Base-by-base conservation (phyloP, 1,284 basidiomycete species). In the Fomitiporia mediterranea region DNA sequence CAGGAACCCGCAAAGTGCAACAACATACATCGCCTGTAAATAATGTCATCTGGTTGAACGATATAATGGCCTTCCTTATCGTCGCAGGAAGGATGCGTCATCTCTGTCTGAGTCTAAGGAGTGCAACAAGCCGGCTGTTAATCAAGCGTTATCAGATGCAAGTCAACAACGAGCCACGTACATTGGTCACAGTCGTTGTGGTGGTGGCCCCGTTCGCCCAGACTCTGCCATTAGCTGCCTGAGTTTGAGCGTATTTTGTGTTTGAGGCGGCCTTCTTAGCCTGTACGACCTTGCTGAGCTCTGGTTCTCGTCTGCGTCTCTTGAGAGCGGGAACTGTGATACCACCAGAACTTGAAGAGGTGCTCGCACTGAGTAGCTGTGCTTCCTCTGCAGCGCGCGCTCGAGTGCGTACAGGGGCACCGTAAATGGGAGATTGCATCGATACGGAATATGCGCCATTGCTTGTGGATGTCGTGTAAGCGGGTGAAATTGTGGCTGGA, bases 51-150 rank as follows among this genome's bases (percentile, higher is more conserved):
- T 44, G 88, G 86, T 60, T 87, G 85, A 68, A 96, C 89, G 67
- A 96, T 92, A 70, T 95, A 96, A 72, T 96, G 94, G 23, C 93
- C 93, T 69, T 96, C 93, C 72, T 94, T 89, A 76, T 96, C 93
- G 68, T 96, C 93, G 73, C 91, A 95, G 54, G 88, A 76, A 55
- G 80, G 74, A 57, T 77, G 71, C 17, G 74, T 78, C 67, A 82
- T 84, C 59, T 81, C 77, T 56, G 77, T 74, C 84, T 86, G 69
- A 48, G 47, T 57, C 56, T 43, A 53, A 32, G 60, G 49, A 28
- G 6, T 42, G 44, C 7, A 34, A 34, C 4, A 9, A 30, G 44
- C n/a, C 9, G 17, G 23, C 27, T 25, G 50, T 64, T 53, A 51
- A 61, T 59, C 58, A 60, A 55, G 60, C 53, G 37, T 61, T 55